Evolutionary conservation across 2,329 filamentous ascomycete genomes (phyloP), one percentile per base, ranked within the genome.

Genomic region (Aspergillus persii): DNA sequence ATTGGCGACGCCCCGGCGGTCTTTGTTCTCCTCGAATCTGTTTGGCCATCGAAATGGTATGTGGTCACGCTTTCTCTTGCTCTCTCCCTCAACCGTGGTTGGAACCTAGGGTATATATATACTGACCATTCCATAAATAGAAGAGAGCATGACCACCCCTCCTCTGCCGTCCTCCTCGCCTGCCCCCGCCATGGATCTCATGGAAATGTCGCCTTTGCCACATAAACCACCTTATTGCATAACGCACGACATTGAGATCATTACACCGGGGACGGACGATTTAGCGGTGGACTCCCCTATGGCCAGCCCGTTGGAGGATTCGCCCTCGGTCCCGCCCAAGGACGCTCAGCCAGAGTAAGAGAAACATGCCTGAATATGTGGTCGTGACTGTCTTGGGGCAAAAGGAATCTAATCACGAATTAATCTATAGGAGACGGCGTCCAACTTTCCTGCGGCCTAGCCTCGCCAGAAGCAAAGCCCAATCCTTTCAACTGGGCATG

Each of bases 191-290:
- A 84, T 85, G 61, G 92, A 96, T 74, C 82, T 86, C 57, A 96
- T 98, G 92, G 93, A 98, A 71, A 88, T 97, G 75, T 97, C 94
- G 49, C 94, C 95, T 44, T 79, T 98, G 46, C 93, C 92, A 61
- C 92, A 96, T 80, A 97, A 96, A 80, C 81, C 84, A 31, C 84
- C 89, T 11, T 92, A 86, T 70, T 82, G 77, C 75, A 79, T 82
- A 63, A 71, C 80, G 50, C 75, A 82, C 31, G 83, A 89, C 66
- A 81, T 90, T 63, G 87, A 89, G 64, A 76, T 91, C 56, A 84
- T 86, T 31, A 93, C 91, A 31, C 91, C 92, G 1, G 89, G 89
- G 1, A 89, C 89, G 8, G 82, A 84, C 48, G 68, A 74, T 31
- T 82, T 79, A 3, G 74, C 78, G 6, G 74, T 76, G 57, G 81